Evolutionary conservation across 129 eudicot genomes (phyloP).

Genomic region (Logfia minima): DNA sequence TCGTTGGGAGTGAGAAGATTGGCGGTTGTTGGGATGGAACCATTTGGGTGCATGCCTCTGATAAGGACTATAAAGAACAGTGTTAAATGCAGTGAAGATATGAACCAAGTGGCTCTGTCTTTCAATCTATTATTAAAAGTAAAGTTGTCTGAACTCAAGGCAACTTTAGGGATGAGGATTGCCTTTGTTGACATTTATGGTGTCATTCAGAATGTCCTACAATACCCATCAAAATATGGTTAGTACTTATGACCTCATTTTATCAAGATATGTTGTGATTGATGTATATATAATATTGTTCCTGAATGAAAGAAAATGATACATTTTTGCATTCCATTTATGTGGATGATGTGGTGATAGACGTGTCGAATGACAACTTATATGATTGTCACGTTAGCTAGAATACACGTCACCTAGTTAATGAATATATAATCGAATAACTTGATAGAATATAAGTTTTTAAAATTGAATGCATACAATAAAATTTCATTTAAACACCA

Average conservation of each 20-base stretch:
- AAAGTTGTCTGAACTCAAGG: slow-evolving; percentile 26
- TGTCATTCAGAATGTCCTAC: slow-evolving; percentile 32
- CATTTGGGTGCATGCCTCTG: slow-evolving; percentile 65
- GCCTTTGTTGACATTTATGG: slow-evolving; percentile 44
- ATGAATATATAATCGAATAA: too few relatives aligned
- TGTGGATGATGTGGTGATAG: too few relatives aligned
- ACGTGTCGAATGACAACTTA: too few relatives aligned
- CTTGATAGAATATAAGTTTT: too few relatives aligned
- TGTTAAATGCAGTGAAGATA: slow-evolving; percentile 36
- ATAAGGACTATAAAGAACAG: slow-evolving; percentile 37
- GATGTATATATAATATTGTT: not conserved
- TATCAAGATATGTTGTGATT: not conserved
- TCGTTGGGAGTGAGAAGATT: slow-evolving; percentile 53
- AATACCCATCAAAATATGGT: slow-evolving; percentile 48
- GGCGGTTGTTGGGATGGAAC: slow-evolving; percentile 54
- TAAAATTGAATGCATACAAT: too few relatives aligned
- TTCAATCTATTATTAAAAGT: slow-evolving; percentile 41
- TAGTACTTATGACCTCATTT: not conserved
- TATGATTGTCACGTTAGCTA: too few relatives aligned
- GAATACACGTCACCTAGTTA: too few relatives aligned
- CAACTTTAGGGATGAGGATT: slow-evolving; percentile 27
- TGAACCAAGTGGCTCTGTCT: slow-evolving; percentile 58
- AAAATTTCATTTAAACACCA: too few relatives aligned
- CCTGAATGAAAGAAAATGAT: not conserved
- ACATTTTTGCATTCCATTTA: not conserved